Percentiles rank a stretch among this genome's conserved stretches.
These are phyloP conservation scores for Scytalidium sp. DNA, from an alignment of 2,329 filamentous ascomycete genomes.

Conservation along the genomic window DNA sequence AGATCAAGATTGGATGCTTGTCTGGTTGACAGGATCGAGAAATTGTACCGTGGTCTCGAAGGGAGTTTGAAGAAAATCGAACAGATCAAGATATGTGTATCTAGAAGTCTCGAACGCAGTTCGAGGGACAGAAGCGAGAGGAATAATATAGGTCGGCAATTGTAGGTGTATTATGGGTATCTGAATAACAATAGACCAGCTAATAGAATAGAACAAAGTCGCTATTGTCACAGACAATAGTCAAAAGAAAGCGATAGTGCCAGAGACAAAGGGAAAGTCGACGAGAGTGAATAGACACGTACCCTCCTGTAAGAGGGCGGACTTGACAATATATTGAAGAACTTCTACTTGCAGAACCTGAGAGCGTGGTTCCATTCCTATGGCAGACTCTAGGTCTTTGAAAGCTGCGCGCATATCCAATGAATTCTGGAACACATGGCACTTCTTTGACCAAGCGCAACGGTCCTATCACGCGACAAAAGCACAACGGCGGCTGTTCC, in stretches of 20 bases:
- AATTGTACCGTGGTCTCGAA: not conserved
- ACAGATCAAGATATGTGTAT: not conserved
- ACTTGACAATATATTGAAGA: not conserved
- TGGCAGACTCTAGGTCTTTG: slow-evolving; percentile 5
- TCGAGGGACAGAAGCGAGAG: not conserved
- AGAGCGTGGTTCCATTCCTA: not conserved
- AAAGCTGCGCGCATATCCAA: slow-evolving; percentile 12
- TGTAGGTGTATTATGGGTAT: slow-evolving; percentile 5
- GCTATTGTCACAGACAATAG: slow-evolving; percentile 4
- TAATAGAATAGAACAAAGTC: not conserved
- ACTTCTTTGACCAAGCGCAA: slow-evolving; percentile 13
- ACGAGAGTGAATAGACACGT: not conserved
- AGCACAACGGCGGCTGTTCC: not conserved
- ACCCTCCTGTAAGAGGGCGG: not conserved
- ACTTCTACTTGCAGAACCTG: not conserved
- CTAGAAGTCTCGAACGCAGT: not conserved
- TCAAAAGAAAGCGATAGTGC: not conserved
- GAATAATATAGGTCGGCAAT: not conserved
- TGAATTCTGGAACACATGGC: slow-evolving; percentile 9
- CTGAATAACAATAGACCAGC: slow-evolving; percentile 17
- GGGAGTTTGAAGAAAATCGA: not conserved
- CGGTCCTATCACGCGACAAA: slow-evolving; percentile 2
- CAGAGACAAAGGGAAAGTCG: not conserved
- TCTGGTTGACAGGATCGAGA: not conserved
- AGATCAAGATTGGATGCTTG: not conserved